Percentiles rank a stretch among this genome's conserved stretches.
Evolutionary conservation across 208 protist species (phyloP).

Genomic region (Endotrypanum monterogeii): DNA sequence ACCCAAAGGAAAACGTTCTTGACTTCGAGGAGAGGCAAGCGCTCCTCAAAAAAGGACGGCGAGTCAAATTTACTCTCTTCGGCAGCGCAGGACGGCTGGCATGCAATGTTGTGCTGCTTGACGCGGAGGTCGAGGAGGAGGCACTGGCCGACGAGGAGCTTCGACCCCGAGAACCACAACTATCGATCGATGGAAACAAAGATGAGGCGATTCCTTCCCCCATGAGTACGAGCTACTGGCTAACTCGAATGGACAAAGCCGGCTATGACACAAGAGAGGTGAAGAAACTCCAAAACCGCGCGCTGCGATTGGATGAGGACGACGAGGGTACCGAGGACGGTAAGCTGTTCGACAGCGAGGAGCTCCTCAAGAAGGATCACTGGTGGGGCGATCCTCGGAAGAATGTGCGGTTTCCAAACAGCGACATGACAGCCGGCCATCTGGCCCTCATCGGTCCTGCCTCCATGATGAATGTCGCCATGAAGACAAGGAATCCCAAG

Average conservation of each 20-base stretch:
- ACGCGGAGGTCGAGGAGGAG: conserved; percentile 61
- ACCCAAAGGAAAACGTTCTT: conserved; percentile 74
- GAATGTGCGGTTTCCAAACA: conserved; percentile 81
- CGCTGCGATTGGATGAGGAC: conserved; percentile 64
- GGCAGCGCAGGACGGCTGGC: conserved; percentile 67
- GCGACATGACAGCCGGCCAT: conserved; percentile 80
- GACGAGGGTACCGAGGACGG: conserved; percentile 49
- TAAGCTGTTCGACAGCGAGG: conserved; percentile 81
- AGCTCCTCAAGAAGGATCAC: conserved; percentile 87
- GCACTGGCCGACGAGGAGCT: conserved; percentile 56
- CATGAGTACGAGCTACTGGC: conserved; percentile 88
- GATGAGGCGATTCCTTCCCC: conserved; percentile 86
- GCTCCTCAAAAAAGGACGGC: conserved; percentile 62
- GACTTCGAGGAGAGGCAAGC: conserved; percentile 46
- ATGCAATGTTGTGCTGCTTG: conserved; percentile 66
- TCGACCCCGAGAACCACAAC: conserved; percentile 37
- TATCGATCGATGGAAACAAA: conserved; percentile 69
- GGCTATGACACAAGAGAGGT: conserved; percentile 88
- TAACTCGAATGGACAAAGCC: conserved; percentile 78
- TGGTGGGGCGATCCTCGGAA: conserved; percentile 89
- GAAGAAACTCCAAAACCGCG: conserved; percentile 70
- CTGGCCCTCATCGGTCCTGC: conserved; percentile 83
- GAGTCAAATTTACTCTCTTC: conserved; percentile 75
- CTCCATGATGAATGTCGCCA: conserved; percentile 89
- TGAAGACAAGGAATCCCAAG: conserved; percentile 83